A percentile compares a stretch with the other conserved stretches of the same genome.
Evolutionary conservation across 2,329 filamentous ascomycete species (phyloP).

Genomic region (Magnaporthales sp.): DNA sequence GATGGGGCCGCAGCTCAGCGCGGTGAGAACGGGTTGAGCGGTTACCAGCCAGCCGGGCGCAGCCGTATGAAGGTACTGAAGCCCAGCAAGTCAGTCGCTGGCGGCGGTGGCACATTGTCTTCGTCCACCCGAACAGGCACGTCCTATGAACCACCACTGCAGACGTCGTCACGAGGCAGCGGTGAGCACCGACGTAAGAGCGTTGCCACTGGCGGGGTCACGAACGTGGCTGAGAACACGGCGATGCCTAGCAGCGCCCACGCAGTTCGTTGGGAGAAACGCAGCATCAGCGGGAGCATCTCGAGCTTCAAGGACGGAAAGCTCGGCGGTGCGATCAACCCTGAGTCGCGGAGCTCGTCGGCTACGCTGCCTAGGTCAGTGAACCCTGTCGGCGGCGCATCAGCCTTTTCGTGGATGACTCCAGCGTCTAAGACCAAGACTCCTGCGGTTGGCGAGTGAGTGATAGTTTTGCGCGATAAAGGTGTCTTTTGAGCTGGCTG

Average conservation of each 20-base stretch:
- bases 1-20: constrained; percentile 41
- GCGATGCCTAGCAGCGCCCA: constrained; percentile 8
- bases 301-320: constrained; percentile 27
- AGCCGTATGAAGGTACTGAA: constrained; percentile 85
- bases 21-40: constrained; percentile 45
- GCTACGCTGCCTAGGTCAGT: constrained; percentile 43
- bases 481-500: too few relatives aligned
- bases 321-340: constrained; percentile 13
- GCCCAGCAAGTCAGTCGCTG: constrained; percentile 52
- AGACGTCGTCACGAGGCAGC: constrained; percentile 32
- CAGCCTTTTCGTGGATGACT: constrained; percentile 90
- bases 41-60: constrained; percentile 61
- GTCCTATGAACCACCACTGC: constrained; percentile 40
- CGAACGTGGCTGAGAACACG: background rate
- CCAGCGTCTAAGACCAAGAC: constrained; percentile 33
- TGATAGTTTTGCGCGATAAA: background rate
- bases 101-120: constrained; percentile 23
- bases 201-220: constrained; percentile 22
- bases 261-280: constrained; percentile 44
- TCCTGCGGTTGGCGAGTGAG: constrained; percentile 25
- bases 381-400: constrained; percentile 87
- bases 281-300: constrained; percentile 29
- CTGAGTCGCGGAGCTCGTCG: constrained; percentile 28
- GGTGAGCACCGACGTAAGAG: constrained; percentile 47
- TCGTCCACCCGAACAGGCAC: constrained; percentile 39